A percentile compares a stretch with the other conserved stretches of the same genome.
These are phyloP conservation scores for Abortiporus biennis DNA, from an alignment of 1,284 basidiomycete genomes.

Conservation along the genomic window DNA sequence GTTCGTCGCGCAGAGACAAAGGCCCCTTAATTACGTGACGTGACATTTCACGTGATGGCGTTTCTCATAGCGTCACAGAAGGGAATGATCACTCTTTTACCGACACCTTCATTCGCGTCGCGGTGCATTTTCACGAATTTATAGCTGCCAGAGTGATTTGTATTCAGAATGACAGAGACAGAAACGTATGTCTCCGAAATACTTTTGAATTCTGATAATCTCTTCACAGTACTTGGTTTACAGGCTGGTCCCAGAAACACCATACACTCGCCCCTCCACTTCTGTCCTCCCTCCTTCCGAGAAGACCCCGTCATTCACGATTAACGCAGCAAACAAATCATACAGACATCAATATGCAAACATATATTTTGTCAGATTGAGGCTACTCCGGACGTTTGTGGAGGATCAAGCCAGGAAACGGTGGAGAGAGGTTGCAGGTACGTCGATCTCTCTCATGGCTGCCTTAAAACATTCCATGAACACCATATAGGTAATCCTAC, in stretches of 20 bases:
- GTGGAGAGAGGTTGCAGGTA: slow-evolving; percentile 68
- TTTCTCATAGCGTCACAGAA: no score
- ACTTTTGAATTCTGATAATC: no score
- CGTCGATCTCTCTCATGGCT: slow-evolving; percentile 14
- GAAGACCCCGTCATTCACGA: slow-evolving; percentile 50
- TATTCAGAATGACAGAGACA: no score
- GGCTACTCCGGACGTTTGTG: slow-evolving; percentile 57
- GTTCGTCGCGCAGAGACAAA: no score
- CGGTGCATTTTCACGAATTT: no score
- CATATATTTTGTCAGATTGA: slow-evolving; percentile 82
- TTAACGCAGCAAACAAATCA: slow-evolving; percentile 50
- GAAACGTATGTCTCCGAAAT: no score
- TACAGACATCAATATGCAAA: slow-evolving; percentile 91
- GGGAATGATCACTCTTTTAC: no score
- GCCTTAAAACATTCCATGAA: background rate
- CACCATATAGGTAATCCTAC: slow-evolving; percentile 58
- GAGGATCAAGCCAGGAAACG: slow-evolving; percentile 54
- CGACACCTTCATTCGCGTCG: no score
- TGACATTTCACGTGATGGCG: no score
- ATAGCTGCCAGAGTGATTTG: no score
- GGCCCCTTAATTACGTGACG: no score
- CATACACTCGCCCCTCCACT: slow-evolving; percentile 20
- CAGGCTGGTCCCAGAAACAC: slow-evolving; percentile 13
- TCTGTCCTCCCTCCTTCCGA: slow-evolving; percentile 20
- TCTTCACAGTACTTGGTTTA: background rate